phyloP scores from a whole-genome alignment of 2,329 filamentous ascomycete species.

The Ophiostoma angusticollis region DNA sequence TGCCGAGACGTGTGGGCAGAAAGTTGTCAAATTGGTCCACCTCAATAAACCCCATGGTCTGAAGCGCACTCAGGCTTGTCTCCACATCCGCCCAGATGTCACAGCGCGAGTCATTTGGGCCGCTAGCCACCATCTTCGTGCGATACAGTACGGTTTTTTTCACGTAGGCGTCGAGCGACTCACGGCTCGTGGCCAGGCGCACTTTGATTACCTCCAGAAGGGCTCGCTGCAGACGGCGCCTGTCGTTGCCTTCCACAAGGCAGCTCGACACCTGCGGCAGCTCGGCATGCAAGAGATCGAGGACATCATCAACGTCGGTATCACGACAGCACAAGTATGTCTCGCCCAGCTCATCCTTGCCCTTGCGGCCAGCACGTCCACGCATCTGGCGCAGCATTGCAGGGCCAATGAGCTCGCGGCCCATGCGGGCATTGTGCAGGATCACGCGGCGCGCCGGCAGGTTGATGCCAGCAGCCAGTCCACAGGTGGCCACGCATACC shows the following conservation, averaged over 20 bases:
- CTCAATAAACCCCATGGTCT: slow-evolving; percentile 32
- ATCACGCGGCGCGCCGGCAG: slow-evolving; percentile 62
- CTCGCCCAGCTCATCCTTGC: slow-evolving; percentile 65
- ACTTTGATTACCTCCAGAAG: slow-evolving; percentile 59
- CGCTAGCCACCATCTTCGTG: slow-evolving; percentile 30
- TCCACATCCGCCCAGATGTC: slow-evolving; percentile 32
- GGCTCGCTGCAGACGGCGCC: slow-evolving; percentile 55
- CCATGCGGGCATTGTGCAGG: slow-evolving; percentile 63
- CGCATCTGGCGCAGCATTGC: slow-evolving; percentile 74
- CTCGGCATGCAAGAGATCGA: slow-evolving; percentile 59
- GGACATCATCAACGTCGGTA: slow-evolving; percentile 54
- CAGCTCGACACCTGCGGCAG: slow-evolving; percentile 58
- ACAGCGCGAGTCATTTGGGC: not conserved
- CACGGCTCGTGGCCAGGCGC: slow-evolving; percentile 50
- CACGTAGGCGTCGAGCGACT: slow-evolving; percentile 56
- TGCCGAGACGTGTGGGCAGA: slow-evolving; percentile 51
- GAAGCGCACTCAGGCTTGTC: slow-evolving; percentile 34
- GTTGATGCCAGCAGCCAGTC: slow-evolving; percentile 73
- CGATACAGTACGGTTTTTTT: slow-evolving; percentile 53
- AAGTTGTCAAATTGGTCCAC: slow-evolving; percentile 38
- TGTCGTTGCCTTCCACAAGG: slow-evolving; percentile 35
- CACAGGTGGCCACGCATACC: slow-evolving; percentile 65
- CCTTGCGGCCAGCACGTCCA: slow-evolving; percentile 64
- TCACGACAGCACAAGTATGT: slow-evolving; percentile 64
- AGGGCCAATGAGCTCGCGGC: slow-evolving; percentile 61